A percentile compares a stretch with the other conserved stretches of the same genome.
Evolutionary conservation across 192 early-diverging fungal species (phyloP).

Genomic region (Gamsiella multidivaricata): DNA sequence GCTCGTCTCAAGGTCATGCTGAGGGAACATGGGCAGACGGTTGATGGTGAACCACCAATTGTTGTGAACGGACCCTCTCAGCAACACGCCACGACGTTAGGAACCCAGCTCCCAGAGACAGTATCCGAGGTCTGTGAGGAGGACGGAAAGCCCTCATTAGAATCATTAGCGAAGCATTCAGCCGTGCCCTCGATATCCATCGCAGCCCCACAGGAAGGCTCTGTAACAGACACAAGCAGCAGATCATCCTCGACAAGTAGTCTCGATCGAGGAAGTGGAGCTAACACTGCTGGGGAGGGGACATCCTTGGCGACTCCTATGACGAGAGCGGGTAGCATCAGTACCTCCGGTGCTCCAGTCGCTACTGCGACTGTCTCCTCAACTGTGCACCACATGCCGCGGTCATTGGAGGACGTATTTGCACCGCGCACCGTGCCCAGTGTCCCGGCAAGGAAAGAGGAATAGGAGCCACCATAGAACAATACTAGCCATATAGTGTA

Average conservation of each 20-base stretch:
- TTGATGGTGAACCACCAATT: slow-evolving; percentile 24
- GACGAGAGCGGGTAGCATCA: not conserved
- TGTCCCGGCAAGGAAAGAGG: too few relatives aligned
- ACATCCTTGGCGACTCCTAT: not conserved
- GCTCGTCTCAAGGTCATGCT: slow-evolving; percentile 43
- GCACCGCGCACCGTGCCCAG: slow-evolving; percentile 38
- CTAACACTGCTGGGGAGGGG: not conserved
- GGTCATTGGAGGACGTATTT: slow-evolving; percentile 47
- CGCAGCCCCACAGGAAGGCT: not conserved
- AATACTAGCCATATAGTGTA: too few relatives aligned
- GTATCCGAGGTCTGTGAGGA: slow-evolving; percentile 13
- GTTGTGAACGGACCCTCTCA: slow-evolving; percentile 2
- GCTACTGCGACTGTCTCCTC: slow-evolving; percentile 10
- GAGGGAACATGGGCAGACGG: slow-evolving; percentile 42
- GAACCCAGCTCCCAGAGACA: not conserved
- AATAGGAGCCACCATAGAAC: too few relatives aligned
- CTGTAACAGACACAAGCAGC: not conserved
- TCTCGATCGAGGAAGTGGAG: not conserved
- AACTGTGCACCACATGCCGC: slow-evolving; percentile 37
- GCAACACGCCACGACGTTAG: not conserved
- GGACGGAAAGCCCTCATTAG: not conserved
- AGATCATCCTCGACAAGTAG: slow-evolving; percentile 2
- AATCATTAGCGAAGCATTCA: not conserved
- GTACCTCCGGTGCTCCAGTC: not conserved
- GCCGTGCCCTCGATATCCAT: not conserved